Evolutionary conservation across 2,329 filamentous ascomycete genomes (phyloP), one percentile per base, ranked within the genome.

Genomic region (Clonostachys byssicola): DNA sequence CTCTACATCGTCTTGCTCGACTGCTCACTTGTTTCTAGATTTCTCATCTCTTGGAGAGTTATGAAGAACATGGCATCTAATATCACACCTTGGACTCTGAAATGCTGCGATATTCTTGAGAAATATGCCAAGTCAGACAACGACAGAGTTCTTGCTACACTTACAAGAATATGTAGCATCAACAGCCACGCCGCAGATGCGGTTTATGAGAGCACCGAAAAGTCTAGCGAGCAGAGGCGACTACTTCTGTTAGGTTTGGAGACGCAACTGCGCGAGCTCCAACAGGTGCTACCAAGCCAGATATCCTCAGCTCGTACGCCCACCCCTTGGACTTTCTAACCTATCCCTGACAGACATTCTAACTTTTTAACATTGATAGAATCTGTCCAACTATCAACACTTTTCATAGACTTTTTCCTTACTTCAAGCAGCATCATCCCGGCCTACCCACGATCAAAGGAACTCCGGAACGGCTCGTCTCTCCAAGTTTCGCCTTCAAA

Each of bases 211-310:
- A 49, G 49, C 9, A 16, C 59, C 39, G 48, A 56, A 35, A 60
- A 61, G 40, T 56, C 54, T 6, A 60, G 68, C 36, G 66, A 74
- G 48, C 72, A 77, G 41, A 63, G 60, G 17, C 59, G 62, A 4
- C 62, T 79, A 16, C 63, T 78, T 49, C 55, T 74, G n/a, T 60
- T 68, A 3, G 75, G 76, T 0, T 64, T 79, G 30, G 72, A 76
- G 48, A 57, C 68, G 4, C 74, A 78, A 51, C 57, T 74, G 9
- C 52, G 55, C n/a, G 70, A 76, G 38, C 67, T 71, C 52, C 63
- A 68, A 39, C 51, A 55, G 6, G 50, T 49, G 3, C 70, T 78
- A 45, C 56, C 68, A 30, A 30, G 23, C 23, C 23, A 30, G 9
- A 30, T 30, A 30, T 30, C 23, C 23, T 30, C 23, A 6, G 23